Conservation (phyloP, 225 moss, liverwort and hornwort species). For the Sphagnum tenellum region DNA sequence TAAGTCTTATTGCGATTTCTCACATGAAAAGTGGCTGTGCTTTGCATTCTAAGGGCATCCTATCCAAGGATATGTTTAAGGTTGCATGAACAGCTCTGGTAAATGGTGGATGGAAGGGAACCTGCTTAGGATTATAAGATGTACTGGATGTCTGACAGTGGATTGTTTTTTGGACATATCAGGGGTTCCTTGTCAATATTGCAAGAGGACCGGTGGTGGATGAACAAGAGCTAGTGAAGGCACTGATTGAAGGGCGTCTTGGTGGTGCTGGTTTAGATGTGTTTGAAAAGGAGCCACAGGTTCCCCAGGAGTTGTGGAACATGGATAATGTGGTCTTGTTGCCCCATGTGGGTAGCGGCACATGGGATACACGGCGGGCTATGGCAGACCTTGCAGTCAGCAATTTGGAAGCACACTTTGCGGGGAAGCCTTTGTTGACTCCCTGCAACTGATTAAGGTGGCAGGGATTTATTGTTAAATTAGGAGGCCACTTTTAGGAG, state of each 20-base stretch:
- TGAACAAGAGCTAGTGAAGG: constrained; percentile 66
- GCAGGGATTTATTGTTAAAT: no score
- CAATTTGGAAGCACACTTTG: constrained; percentile 60
- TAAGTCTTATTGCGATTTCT: constrained; percentile 6
- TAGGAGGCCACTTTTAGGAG: no score
- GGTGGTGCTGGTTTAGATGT: constrained; percentile 78
- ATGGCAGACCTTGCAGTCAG: constrained; percentile 59
- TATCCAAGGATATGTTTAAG: no score
- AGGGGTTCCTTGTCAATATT: constrained; percentile 66
- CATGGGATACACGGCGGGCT: constrained; percentile 53
- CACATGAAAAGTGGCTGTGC: no score
- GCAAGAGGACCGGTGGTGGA: constrained; percentile 59
- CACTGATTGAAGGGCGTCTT: constrained; percentile 54
- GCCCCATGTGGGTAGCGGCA: constrained; percentile 62
- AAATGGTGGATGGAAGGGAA: no score
- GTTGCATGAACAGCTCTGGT: no score
- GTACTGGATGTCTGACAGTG: no score
- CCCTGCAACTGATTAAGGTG: constrained; percentile 12
- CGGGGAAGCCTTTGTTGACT: constrained; percentile 37
- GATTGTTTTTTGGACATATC: no score
- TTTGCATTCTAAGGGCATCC: no score
- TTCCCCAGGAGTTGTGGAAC: constrained; percentile 63
- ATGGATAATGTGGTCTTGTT: constrained; percentile 68
- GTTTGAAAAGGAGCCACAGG: constrained; percentile 59
- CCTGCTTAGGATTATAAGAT: no score